Percentiles rank a stretch among this genome's conserved stretches.
Evolutionary conservation across 2,329 filamentous ascomycete genomes (phyloP).

Genomic region (Diaporthe velutina): DNA sequence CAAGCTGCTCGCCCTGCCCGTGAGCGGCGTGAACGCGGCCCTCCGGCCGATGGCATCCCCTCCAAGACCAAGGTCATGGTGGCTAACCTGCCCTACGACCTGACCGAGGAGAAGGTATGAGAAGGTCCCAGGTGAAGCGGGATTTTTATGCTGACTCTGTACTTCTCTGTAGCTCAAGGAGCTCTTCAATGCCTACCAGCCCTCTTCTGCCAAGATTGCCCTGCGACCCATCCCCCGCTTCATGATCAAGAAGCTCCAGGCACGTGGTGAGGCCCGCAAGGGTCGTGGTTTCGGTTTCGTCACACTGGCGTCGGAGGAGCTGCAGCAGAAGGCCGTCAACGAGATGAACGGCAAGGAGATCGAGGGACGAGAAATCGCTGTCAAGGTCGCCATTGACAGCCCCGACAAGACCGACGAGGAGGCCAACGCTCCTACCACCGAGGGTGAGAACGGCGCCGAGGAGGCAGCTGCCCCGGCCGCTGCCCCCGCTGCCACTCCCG

Average conservation of each 20-base stretch:
- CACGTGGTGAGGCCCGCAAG: constrained; percentile 97
- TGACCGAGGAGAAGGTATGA: constrained; percentile 94
- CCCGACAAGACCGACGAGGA: constrained; percentile 96
- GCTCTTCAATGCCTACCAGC: constrained; percentile 93
- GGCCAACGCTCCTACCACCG: constrained; percentile 66
- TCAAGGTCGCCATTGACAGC: constrained; percentile 99
- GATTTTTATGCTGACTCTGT: constrained; percentile 15
- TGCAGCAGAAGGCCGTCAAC: constrained; percentile 94
- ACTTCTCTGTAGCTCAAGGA: constrained; percentile 84
- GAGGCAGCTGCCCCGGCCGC: constrained; percentile 47
- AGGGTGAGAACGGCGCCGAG: constrained; percentile 56
- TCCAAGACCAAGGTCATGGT: constrained; percentile 99
- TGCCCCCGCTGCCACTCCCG: constrained; percentile 41
- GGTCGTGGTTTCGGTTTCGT: constrained; percentile 99
- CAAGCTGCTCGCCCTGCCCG: constrained; percentile 67
- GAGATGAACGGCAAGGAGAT: constrained; percentile 99
- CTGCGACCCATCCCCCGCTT: constrained; percentile 98
- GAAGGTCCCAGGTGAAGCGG: constrained; percentile 29
- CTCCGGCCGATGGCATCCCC: constrained; percentile 95
- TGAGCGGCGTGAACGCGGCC: constrained; percentile 85
- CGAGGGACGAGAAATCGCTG: constrained; percentile 97
- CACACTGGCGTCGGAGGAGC: constrained; percentile 92
- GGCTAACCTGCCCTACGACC: constrained; percentile 97
- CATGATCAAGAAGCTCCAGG: constrained; percentile 99
- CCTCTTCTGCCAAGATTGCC: constrained; percentile 96